These are phyloP conservation scores for Conoideocrella luteorostrata DNA, from an alignment of 2,329 filamentous ascomycete genomes.

Conservation along the genomic window DNA sequence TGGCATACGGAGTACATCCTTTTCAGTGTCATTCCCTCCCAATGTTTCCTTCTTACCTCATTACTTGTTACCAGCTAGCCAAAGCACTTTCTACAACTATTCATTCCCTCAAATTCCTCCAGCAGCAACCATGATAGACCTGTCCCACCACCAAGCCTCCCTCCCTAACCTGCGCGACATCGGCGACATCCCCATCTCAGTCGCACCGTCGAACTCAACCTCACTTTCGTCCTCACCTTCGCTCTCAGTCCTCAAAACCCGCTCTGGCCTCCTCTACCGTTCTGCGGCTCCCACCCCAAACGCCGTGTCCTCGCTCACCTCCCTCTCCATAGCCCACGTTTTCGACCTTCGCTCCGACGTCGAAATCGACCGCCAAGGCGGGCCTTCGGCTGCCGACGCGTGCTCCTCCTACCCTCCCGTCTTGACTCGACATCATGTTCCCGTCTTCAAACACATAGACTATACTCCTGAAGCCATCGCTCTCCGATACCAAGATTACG, in stretches of 20 bases:
- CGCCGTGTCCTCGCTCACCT: constrained; percentile 44
- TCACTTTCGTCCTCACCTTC: constrained; percentile 32
- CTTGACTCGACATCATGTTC: constrained; percentile 47
- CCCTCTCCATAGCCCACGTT: constrained; percentile 54
- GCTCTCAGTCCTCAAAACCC: constrained; percentile 39
- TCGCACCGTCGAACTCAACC: constrained; percentile 7
- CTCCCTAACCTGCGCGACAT: constrained; percentile 64
- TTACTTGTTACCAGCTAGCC: no score
- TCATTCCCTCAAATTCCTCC: no score
- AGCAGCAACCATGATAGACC: constrained; percentile 16
- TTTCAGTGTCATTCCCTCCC: no score
- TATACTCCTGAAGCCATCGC: constrained; percentile 59
- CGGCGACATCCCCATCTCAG: constrained; percentile 48
- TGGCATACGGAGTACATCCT: no score
- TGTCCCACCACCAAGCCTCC: constrained; percentile 38
- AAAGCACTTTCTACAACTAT: background rate
- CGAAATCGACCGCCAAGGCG: constrained; percentile 46
- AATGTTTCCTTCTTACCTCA: no score
- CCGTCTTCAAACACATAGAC: constrained; percentile 58
- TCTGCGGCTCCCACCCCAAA: constrained; percentile 55
- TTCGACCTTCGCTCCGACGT: constrained; percentile 62
- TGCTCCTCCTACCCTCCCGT: constrained; percentile 4
- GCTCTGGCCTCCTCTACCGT: constrained; percentile 56
- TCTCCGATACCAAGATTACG: constrained; percentile 54
- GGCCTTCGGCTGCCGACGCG: constrained; percentile 18